Evolutionary conservation across 2,329 filamentous ascomycete species (phyloP), one percentile per base, ranked within the genome.

Genomic region (Furcasterigmium sp.): DNA sequence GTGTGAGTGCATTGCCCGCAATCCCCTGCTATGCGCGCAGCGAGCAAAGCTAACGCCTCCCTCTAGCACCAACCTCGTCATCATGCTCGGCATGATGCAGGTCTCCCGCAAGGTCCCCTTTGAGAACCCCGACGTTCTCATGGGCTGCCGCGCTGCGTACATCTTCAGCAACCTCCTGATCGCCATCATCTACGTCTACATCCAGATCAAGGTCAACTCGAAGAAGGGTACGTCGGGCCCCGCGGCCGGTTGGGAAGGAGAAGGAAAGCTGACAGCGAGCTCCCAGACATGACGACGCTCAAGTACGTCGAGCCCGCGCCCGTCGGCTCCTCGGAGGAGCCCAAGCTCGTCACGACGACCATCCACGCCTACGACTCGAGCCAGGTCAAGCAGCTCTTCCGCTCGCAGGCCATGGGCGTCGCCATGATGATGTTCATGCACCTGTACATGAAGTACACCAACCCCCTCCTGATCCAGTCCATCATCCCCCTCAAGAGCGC

Each of bases 371-470:
- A 98, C 78, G 93, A 98, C 68, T 76, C 82, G 58, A 72, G 78
- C 57, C 91, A 97, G 74, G 78, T 97, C 62, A 86, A 86, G 70
- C 75, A 80, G 52, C 78, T 89, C 53, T 88, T 91, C 78, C 93
- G 93, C 68, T 80, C 84, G 52, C 91, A 97, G 73, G 72, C 94
- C 59, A 97, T 95, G 87, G 93, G 93, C 47, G 76, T 98, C 46
- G 91, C 80, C 66, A 98, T 98, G 91, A 97, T 98, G 91, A 82
- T 70, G 49, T 87, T 96, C 61, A 97, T 98, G 91, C 93, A 98
- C 74, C 54, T 98, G 49, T 98, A 97, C 83, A 87, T 98, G 78
- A 91, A 96, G 69, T 98, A 97, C 84, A 97, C 91, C 73, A 98
- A 97, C 82, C 93, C 93, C 34, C 87, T 98, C 41, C 76, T 96